Evolutionary conservation across 129 eudicot genomes (phyloP).

Genomic region (Rutidosis leptorrhynchoides): DNA sequence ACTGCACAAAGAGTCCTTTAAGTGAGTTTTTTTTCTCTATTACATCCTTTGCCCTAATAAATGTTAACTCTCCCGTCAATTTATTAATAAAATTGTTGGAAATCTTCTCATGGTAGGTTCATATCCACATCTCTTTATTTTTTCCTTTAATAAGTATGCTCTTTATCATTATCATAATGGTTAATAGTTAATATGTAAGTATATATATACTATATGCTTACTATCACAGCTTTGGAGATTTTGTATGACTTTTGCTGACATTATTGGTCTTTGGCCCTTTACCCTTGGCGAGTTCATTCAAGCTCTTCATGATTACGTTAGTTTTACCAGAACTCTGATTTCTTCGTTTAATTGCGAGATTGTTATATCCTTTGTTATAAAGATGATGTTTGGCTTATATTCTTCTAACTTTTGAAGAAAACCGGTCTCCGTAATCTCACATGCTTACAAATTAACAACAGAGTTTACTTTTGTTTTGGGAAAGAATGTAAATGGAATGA

Average conservation of each 20-base stretch:
- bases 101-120: conserved; percentile 79
- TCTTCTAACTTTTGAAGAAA: conserved; percentile 38
- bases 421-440: conserved; percentile 90
- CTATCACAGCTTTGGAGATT: conserved; percentile 87
- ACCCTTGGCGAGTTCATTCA: conserved; percentile 89
- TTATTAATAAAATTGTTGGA: conserved; percentile 86
- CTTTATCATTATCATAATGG: neutral
- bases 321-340: conserved; percentile 24
- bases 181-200: neutral
- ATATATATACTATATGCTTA: neutral
- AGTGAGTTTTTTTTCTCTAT: too few species aligned
- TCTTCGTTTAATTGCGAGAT: neutral
- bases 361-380: neutral
- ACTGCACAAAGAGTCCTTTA: too few species aligned
- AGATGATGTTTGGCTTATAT: neutral
- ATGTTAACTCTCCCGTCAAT: too few species aligned
- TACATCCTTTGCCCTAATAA: too few species aligned
- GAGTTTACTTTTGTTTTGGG: too few species aligned
- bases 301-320: conserved; percentile 94
- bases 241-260: conserved; percentile 81
- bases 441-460: too few species aligned
- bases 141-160: conserved; percentile 1
- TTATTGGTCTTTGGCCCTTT: conserved; percentile 95
- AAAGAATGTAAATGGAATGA: too few species aligned
- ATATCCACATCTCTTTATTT: too few species aligned